phyloP scores from a whole-genome alignment of 768 basidiomycete species.

The Rhodocollybia butyracea region DNA sequence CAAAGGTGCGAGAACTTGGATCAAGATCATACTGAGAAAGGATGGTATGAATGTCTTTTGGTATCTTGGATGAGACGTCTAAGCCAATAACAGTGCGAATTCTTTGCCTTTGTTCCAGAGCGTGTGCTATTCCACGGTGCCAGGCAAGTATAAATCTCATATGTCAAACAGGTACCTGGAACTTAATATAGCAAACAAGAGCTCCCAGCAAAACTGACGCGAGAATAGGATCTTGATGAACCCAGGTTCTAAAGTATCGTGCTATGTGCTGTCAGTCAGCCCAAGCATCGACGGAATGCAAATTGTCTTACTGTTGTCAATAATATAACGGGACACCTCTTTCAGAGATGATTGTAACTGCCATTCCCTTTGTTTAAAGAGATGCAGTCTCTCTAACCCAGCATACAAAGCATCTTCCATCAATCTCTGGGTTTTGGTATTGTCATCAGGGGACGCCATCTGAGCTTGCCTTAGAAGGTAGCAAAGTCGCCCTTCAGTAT shows the following conservation, averaged over 20 bases:
- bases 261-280: background rate
- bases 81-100: no score
- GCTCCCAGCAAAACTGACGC: background rate
- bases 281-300: background rate
- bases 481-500: background rate
- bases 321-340: background rate
- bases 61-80: background rate
- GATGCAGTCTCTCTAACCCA: background rate
- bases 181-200: background rate
- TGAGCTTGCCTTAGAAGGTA: background rate
- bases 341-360: background rate
- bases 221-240: background rate
- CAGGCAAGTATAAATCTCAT: background rate
- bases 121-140: background rate
- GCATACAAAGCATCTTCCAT: background rate
- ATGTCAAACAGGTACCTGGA: background rate
- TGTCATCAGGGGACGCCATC: background rate
- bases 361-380: background rate
- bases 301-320: background rate
- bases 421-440: no score
- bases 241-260: background rate
- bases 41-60: conserved; percentile 1
- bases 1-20: background rate
- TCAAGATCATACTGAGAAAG: background rate
- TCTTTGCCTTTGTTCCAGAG: no score